Percentiles rank a stretch among this genome's conserved stretches.
These are phyloP conservation scores for Nannochloropsis granulata DNA, from an alignment of 108 stramenopile species.

Conservation along the genomic window DNA sequence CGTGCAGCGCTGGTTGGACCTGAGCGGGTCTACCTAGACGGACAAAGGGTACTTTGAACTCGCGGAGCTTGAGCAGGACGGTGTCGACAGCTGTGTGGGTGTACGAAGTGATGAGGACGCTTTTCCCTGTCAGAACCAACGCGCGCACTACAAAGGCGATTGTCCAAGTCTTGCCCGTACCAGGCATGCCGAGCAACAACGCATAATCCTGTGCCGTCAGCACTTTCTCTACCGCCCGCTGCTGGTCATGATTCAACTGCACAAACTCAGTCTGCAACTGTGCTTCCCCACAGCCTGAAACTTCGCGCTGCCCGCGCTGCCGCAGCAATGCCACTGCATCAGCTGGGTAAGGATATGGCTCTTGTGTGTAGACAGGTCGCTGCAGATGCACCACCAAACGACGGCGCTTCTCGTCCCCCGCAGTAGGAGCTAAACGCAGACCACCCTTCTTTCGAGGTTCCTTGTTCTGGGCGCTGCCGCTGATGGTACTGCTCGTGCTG, in stretches of 20 bases:
- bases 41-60: constrained; percentile 15
- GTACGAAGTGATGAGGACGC: constrained; percentile 82
- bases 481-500: neutral
- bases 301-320: neutral
- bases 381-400: constrained; percentile 12
- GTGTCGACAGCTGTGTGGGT: constrained; percentile 93
- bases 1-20: neutral
- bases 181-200: constrained; percentile 39
- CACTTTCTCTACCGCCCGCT: constrained; percentile 23
- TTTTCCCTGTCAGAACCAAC: constrained; percentile 61
- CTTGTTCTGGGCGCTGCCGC: neutral
- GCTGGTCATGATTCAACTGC: constrained; percentile 28
- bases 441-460: neutral
- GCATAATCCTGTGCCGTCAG: constrained; percentile 32
- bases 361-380: neutral
- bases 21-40: neutral
- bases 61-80: constrained; percentile 69
- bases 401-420: constrained; percentile 13
- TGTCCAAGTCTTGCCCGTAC: constrained; percentile 41
- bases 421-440: neutral
- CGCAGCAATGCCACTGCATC: neutral
- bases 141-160: constrained; percentile 59
- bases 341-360: neutral
- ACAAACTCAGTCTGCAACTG: constrained; percentile 8
- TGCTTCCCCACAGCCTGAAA: neutral